phyloP scores from a whole-genome alignment of 441 rosid species.

The Melastoma candidum region DNA sequence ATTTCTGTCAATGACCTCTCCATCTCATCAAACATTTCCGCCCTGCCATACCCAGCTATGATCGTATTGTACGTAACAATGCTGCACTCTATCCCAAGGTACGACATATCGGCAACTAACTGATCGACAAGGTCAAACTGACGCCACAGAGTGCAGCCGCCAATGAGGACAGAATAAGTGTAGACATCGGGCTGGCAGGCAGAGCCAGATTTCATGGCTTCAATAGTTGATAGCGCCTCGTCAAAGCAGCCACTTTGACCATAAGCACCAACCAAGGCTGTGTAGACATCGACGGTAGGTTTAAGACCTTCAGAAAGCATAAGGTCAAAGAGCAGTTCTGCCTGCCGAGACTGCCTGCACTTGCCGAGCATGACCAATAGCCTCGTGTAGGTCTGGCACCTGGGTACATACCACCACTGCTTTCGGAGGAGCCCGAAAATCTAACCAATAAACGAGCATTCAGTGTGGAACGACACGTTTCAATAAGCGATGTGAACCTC shows the following conservation, averaged over 20 bases:
- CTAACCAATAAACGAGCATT: conserved; percentile 16
- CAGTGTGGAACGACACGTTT: background rate
- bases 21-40: conserved; percentile 62
- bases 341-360: conserved; percentile 61
- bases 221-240: conserved; percentile 43
- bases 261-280: conserved; percentile 63
- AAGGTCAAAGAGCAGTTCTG: conserved; percentile 52
- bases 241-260: conserved; percentile 46
- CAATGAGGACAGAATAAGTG: conserved; percentile 53
- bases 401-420: conserved; percentile 74
- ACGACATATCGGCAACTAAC: conserved; percentile 61
- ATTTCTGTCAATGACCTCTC: conserved; percentile 50
- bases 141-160: conserved; percentile 37
- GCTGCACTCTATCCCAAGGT: conserved; percentile 45
- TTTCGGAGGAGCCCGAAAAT: conserved; percentile 64
- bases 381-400: conserved; percentile 55
- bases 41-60: conserved; percentile 68
- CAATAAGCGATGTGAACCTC: no score
- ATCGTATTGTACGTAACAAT: conserved; percentile 56
- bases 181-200: conserved; percentile 69
- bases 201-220: conserved; percentile 54
- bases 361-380: conserved; percentile 68
- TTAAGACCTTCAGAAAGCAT: conserved; percentile 61
- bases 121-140: conserved; percentile 42
- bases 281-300: conserved; percentile 68